Percentiles rank a stretch among this genome's conserved stretches.
phyloP scores from a whole-genome alignment of 495 filamentous ascomycete species.

The Neurospora sp. region DNA sequence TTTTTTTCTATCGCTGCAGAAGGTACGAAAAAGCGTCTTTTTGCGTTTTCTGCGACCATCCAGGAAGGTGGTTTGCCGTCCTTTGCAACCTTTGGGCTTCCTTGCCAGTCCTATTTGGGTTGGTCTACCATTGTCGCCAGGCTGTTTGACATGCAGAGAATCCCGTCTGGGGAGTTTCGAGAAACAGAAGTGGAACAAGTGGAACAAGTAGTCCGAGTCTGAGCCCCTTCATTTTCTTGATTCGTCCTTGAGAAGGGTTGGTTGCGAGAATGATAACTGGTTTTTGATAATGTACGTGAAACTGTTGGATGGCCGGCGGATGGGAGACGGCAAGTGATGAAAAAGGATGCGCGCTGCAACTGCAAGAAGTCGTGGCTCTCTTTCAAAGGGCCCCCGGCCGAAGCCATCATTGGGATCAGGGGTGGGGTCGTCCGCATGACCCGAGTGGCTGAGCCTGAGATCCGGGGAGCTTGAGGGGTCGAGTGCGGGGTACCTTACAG shows the following conservation, averaged over 20 bases:
- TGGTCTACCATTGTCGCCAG: not conserved
- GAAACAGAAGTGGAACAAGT: not conserved
- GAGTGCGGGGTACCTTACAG: not conserved
- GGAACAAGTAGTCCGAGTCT: not conserved
- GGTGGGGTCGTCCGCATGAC: not conserved
- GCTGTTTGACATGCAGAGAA: not conserved
- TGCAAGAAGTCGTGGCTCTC: slow-evolving; percentile 32
- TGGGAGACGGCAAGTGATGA: slow-evolving; percentile 7
- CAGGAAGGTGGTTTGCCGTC: not conserved
- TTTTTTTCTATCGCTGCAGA: not conserved
- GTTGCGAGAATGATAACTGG: not conserved
- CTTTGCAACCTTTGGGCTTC: not conserved
- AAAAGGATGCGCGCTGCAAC: slow-evolving; percentile 23
- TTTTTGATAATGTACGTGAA: not conserved
- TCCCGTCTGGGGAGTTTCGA: not conserved
- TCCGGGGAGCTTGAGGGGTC: not conserved
- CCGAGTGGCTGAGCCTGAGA: not conserved
- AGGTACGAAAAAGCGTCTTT: not conserved
- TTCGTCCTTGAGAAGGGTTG: not conserved
- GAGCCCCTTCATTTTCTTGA: slow-evolving; percentile 6
- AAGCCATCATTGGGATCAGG: not conserved
- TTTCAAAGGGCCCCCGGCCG: slow-evolving; percentile 17
- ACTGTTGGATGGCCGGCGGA: not conserved
- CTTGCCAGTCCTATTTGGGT: not conserved
- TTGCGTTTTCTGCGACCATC: not conserved